Evolutionary conservation across 306 rosid species (phyloP), one percentile per base, ranked within the genome.

Genomic region (Inga laurina): DNA sequence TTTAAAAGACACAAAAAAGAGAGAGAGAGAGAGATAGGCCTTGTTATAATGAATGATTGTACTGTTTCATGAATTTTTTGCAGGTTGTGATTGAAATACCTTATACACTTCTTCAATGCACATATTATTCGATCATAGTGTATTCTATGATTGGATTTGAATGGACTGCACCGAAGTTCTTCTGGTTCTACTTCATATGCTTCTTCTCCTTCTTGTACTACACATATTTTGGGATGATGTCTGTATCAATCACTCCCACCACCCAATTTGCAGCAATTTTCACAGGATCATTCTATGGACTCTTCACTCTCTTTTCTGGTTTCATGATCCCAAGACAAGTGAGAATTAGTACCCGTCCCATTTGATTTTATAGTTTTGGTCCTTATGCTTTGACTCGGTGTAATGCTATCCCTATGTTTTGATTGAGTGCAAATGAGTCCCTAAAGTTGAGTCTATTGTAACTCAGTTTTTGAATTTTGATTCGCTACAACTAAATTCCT

Each of bases 191-290:
- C 90, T 91, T 91, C 43, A 67, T 94, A 73, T 89, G 86, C 86
- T 97, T 97, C 88, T 92, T 92, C 87, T 87, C 99, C 51, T 94
- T 97, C 88, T 85, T 94, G 61, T 97, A 97, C 90, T 97, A 91
- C 97, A 97, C 98, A 68, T 97, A 94, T 78, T 97, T 94, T 48
- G 99, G 99, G 11, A 92, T 97, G 99, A 97, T 97, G 99, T 92
- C 98, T 0, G 97, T 97, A 44, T 90, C 99, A 70, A 81, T 97
- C 80, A 97, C 99, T 1, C 99, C 99, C 71, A 97, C 94, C 89
- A 97, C 90, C 56, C 97, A 94, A 87, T 91, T 94, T 10, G 99
- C 99, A 37, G 74, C 99, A 79, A 89, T 97, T 76, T 87, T 97
- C 14, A 95, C 95, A 3, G 90, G 97, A 56, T 92, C 99, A 39